A percentile compares a stretch with the other conserved stretches of the same genome.
These are phyloP conservation scores for Globisporangium uncinulatum DNA, from an alignment of 352 stramenopile genomes.

Conservation along the genomic window DNA sequence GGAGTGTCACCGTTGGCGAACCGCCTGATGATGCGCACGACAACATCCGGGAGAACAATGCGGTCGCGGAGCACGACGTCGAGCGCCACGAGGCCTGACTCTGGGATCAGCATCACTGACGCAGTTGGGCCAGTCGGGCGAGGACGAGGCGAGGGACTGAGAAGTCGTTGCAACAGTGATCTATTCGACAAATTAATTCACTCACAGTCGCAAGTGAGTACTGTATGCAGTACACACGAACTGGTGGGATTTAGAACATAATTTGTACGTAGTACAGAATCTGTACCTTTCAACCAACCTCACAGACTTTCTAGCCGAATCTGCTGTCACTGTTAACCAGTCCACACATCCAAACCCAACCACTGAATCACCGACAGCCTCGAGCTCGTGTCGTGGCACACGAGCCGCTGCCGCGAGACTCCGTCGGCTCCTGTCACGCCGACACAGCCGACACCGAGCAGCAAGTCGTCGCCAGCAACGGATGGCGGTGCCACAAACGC, in stretches of 20 bases:
- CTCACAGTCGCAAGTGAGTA: too few species aligned
- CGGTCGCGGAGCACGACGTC: neutral
- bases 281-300: too few species aligned
- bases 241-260: too few species aligned
- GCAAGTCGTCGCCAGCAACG: conserved; percentile 10
- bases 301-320: too few species aligned
- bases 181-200: too few species aligned
- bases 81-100: neutral
- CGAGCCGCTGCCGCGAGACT: conserved; percentile 10
- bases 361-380: conserved; percentile 10
- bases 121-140: too few species aligned
- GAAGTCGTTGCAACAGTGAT: neutral
- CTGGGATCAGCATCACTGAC: neutral
- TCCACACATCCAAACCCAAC: neutral
- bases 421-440: neutral
- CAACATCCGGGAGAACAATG: neutral
- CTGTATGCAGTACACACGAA: too few species aligned
- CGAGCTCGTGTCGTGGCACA: conserved; percentile 42
- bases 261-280: too few species aligned
- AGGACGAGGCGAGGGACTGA: too few species aligned
- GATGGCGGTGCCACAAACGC: neutral
- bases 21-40: neutral
- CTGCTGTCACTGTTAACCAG: neutral
- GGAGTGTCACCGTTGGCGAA: neutral
- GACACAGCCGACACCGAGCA: conserved; percentile 26